These are phyloP conservation scores for Beauveria sp. DNA, from an alignment of 2,329 filamentous ascomycete genomes.

Conservation along the genomic window DNA sequence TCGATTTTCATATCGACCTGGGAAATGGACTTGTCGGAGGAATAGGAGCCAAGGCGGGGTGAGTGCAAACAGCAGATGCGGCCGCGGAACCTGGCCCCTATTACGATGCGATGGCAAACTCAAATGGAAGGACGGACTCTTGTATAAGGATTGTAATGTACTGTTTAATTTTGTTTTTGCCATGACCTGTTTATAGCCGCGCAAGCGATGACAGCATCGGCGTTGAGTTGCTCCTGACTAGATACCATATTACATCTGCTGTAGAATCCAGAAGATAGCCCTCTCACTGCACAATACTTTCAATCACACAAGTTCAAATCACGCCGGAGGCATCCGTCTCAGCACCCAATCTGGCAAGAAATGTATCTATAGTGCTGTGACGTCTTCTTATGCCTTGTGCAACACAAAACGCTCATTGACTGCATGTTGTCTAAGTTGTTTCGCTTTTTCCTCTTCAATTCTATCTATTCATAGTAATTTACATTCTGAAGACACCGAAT, in stretches of 20 bases:
- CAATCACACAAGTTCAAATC: background rate
- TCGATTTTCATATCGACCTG: constrained; percentile 37
- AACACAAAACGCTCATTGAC: background rate
- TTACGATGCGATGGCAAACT: background rate
- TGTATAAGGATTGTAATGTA: constrained; percentile 10
- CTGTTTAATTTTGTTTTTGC: constrained; percentile 7
- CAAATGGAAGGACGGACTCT: background rate
- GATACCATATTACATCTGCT: constrained; percentile 2
- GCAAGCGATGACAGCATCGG: constrained; percentile 1
- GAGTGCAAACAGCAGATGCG: background rate
- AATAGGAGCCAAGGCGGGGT: background rate
- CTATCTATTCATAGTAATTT: constrained; percentile 18
- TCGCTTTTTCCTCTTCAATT: background rate
- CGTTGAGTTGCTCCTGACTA: constrained; percentile 6
- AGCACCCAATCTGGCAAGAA: too few species aligned
- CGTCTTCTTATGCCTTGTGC: background rate
- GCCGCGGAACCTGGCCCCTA: background rate
- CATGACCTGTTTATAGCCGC: constrained; percentile 3
- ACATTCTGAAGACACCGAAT: constrained; percentile 83
- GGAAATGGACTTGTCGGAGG: constrained; percentile 17
- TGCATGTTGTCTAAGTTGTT: background rate
- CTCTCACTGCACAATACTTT: background rate
- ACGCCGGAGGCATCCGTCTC: too few species aligned
- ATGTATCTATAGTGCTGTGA: background rate
- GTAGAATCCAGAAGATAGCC: background rate